Evolutionary conservation across 805 yeast species (phyloP), one percentile per base, ranked within the genome.

Genomic region (Candida piceae): DNA sequence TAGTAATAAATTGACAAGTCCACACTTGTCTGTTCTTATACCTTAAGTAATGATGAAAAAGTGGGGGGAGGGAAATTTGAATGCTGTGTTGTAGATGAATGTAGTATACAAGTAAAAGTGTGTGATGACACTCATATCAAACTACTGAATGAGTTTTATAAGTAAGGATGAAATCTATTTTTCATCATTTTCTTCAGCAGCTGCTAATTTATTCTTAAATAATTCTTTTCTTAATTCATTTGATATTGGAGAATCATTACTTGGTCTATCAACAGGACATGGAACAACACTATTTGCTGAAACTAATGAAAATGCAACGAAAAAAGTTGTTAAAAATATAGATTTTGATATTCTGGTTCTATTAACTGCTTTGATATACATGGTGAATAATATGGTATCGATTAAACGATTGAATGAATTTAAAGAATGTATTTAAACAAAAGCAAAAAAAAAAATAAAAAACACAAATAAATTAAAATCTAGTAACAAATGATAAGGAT

Each of bases 321-420:
- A 69, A 44, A 82, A 82, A 0, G 93, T 82, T 15, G 87, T 76
- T 17, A 81, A 74, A 59, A 83, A 83, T 41, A 83, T 64, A 11
- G 85, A 79, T 32, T 73, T 70, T 16, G 87, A 80, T 35, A 82
- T 63, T 44, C 64, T 64, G 38, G 68, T 67, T 52, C 84, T 68
- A 33, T 70, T 68, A 4, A 76, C 65, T 9, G 85, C 84, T 59
- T 67, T 76, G 42, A 77, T 64, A 50, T 65, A 73, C 81, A 76
- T 77, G 22, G 8, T 6, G 22, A 20, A 20, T 20, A 20, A 9
- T 16, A 45, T 42, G 16, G 19, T 19, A n/a, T 16, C 12, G 15
- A 16, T 31, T 20, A 7, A 4, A 16, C 4, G 18, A 30, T 30
- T 10, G 29, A n/a, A 24, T 24, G 13, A 7, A 24, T 24, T 7